Conservation (phyloP, 176 grass and related monocot genomes). For the Alloteropsis semialata region DNA sequence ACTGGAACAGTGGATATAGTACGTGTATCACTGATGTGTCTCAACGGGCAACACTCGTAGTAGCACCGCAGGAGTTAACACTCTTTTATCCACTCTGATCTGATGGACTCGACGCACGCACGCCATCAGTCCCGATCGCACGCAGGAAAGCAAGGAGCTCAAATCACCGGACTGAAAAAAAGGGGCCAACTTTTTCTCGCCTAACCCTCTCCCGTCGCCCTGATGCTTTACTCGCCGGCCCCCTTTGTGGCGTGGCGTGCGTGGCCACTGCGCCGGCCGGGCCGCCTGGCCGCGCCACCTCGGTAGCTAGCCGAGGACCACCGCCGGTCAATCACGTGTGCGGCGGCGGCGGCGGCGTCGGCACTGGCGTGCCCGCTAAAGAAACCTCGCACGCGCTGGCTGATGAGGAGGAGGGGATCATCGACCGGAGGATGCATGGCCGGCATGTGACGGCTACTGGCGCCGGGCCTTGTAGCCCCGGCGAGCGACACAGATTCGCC, state of each 20-base stretch:
- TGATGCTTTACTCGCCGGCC: background rate
- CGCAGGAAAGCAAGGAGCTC: background rate
- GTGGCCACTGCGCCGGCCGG: conserved; percentile 34
- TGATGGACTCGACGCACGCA: background rate
- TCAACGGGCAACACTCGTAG: background rate
- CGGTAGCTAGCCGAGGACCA: background rate
- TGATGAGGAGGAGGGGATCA: background rate
- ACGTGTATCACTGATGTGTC: background rate
- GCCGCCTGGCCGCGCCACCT: conserved; percentile 8
- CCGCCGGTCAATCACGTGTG: background rate
- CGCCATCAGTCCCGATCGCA: background rate
- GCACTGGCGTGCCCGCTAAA: background rate
- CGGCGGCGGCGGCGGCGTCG: background rate
- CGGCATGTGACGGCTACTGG: background rate
- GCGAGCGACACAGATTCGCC: background rate
- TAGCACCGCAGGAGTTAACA: too few relatives aligned
- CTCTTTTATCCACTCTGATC: background rate
- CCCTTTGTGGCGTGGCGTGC: background rate
- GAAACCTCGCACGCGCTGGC: background rate
- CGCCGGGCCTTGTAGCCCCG: background rate
- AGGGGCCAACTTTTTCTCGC: background rate
- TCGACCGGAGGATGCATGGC: background rate
- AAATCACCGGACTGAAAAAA: background rate
- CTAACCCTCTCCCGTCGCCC: background rate
- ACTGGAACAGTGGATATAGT: background rate